Percentiles rank a stretch among this genome's conserved stretches.
Conservation (phyloP, 2,329 filamentous ascomycete genomes). For the Monilinia fructigena region DNA sequence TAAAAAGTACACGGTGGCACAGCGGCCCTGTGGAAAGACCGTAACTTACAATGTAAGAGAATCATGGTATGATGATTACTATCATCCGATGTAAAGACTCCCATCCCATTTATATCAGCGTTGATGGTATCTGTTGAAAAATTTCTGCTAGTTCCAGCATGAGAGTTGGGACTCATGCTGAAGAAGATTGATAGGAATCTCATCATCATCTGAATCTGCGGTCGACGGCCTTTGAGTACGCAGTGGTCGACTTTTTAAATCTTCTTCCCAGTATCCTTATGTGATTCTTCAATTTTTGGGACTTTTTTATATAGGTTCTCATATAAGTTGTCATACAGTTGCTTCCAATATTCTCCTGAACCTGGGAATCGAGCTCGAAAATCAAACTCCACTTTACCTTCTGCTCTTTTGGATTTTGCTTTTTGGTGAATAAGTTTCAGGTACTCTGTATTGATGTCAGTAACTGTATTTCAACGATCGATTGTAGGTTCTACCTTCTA, state of each 20-base stretch:
- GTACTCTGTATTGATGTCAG: neutral
- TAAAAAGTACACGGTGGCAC: neutral
- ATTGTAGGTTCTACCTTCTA: neutral
- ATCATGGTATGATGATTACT: neutral
- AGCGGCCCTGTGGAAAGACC: neutral
- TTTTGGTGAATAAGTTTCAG: neutral
- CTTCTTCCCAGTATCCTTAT: neutral
- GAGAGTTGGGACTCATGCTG: too few relatives aligned
- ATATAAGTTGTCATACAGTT: neutral
- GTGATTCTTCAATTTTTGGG: neutral
- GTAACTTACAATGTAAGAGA: neutral
- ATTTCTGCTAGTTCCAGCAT: neutral
- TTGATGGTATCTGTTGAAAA: neutral
- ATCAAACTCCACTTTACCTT: neutral
- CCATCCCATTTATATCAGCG: neutral
- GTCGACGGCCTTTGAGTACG: neutral
- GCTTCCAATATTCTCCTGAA: slow-evolving; percentile 11
- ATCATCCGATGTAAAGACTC: neutral
- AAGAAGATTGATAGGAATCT: neutral
- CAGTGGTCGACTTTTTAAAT: neutral
- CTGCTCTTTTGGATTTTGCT: neutral
- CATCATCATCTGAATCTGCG: neutral
- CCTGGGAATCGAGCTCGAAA: neutral
- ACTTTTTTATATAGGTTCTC: neutral
- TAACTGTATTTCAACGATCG: too few relatives aligned